Percentiles rank a stretch among this genome's conserved stretches.
phyloP scores from a whole-genome alignment of 768 basidiomycete species.

The Mrakia hoshinonis region DNA sequence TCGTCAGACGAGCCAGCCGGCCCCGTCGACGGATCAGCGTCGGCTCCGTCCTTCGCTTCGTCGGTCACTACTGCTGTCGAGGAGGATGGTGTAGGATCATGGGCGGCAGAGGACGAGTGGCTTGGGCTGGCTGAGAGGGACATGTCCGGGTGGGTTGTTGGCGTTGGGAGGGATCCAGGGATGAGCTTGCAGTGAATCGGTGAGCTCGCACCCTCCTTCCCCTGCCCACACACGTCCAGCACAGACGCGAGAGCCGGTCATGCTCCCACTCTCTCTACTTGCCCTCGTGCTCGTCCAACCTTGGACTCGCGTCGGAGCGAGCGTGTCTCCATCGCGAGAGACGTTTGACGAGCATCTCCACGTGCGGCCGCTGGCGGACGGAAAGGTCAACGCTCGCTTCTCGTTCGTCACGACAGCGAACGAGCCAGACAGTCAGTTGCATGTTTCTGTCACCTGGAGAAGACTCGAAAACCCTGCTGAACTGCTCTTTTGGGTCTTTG shows the following conservation, averaged over 20 bases:
- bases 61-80: background rate
- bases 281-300: background rate
- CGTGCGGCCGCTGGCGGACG: constrained; percentile 62
- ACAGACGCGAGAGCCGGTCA: background rate
- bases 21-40: background rate
- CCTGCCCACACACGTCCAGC: background rate
- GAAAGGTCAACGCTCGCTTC: constrained; percentile 71
- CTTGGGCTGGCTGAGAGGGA: background rate
- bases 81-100: background rate
- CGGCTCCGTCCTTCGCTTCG: background rate
- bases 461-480: background rate
- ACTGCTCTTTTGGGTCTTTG: background rate
- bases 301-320: background rate
- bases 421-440: background rate
- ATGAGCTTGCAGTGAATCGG: background rate
- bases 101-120: background rate
- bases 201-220: background rate
- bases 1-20: background rate
- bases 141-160: background rate
- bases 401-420: constrained; percentile 59
- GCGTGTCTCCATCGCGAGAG: background rate
- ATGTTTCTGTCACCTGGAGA: background rate
- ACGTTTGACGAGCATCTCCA: constrained; percentile 46
- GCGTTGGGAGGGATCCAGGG: background rate
- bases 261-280: background rate